Percentiles rank a stretch among this genome's conserved stretches.
Conservation (phyloP, 176 grass and related monocot species). For the Rhipidocladum racemiflorum region DNA sequence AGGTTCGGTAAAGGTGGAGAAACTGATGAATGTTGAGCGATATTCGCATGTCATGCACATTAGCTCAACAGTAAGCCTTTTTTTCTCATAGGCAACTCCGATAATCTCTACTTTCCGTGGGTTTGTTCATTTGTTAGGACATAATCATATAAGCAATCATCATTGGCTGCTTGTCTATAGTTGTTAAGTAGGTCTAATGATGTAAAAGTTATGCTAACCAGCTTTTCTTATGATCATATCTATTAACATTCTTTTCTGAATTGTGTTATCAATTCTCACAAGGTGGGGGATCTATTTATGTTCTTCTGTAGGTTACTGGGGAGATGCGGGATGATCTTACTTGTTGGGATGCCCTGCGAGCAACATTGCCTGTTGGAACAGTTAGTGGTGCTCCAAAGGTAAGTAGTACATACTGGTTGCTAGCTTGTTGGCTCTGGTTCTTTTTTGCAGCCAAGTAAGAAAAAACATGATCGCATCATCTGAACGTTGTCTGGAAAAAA, state of each 20-base stretch:
- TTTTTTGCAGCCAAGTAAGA: neutral
- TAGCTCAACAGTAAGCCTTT: constrained; percentile 68
- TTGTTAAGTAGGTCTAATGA: neutral
- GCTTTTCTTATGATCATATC: no score
- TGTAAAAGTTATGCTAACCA: neutral
- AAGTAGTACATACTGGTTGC: neutral
- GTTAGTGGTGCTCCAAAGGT: constrained; percentile 99
- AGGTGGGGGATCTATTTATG: no score
- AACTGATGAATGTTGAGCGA: constrained; percentile 85
- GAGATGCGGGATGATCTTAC: no score
- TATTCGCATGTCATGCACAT: constrained; percentile 99
- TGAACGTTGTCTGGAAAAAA: neutral
- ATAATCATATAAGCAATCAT: neutral
- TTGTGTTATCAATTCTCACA: no score
- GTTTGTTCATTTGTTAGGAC: neutral
- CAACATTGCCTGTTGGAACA: no score
- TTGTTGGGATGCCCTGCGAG: no score
- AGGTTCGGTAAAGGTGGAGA: constrained; percentile 84
- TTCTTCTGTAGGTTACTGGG: no score
- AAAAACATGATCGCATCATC: neutral
- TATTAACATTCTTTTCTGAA: no score
- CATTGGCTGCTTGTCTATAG: neutral
- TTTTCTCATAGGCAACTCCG: neutral
- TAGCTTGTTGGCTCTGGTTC: neutral
- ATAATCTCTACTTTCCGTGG: no score